Evolutionary conservation across 257 asterid species (phyloP).

Genomic region (Nicotiana benthamiana): DNA sequence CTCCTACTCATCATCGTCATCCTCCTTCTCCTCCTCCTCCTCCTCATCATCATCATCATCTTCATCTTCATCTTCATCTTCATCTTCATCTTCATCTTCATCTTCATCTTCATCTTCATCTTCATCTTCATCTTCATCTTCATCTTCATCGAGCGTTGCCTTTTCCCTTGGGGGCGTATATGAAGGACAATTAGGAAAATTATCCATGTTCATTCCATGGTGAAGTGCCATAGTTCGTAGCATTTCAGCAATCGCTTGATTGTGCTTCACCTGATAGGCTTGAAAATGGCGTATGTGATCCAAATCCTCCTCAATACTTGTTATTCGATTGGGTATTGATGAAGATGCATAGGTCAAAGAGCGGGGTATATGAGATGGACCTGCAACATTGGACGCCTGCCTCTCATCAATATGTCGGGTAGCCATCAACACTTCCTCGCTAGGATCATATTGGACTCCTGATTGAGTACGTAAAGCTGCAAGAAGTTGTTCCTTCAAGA

Average conservation of each 20-base stretch:
- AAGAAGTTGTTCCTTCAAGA: not conserved
- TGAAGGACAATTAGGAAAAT: not conserved
- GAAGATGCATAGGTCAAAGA: not conserved
- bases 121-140: not conserved
- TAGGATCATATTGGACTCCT: not conserved
- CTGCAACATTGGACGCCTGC: not conserved
- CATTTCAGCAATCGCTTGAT: not conserved
- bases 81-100: no score
- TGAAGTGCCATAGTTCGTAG: not conserved
- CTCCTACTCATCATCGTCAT: no score
- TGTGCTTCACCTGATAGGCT: slow-evolving; percentile 5
- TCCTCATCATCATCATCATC: no score
- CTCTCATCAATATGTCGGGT: slow-evolving; percentile 2
- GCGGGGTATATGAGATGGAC: not conserved
- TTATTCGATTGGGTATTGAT: not conserved
- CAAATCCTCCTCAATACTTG: not conserved
- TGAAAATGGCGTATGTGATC: not conserved
- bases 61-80: no score
- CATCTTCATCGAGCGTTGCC: not conserved
- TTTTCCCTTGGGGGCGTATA: not conserved
- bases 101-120: not conserved
- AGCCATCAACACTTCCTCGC: not conserved
- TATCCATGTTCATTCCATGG: slow-evolving; percentile 5
- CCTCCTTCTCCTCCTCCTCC: no score
- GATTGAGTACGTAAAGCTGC: slow-evolving; percentile 1